phyloP scores from a whole-genome alignment of 805 yeast species.

The Candida bentonensis region DNA sequence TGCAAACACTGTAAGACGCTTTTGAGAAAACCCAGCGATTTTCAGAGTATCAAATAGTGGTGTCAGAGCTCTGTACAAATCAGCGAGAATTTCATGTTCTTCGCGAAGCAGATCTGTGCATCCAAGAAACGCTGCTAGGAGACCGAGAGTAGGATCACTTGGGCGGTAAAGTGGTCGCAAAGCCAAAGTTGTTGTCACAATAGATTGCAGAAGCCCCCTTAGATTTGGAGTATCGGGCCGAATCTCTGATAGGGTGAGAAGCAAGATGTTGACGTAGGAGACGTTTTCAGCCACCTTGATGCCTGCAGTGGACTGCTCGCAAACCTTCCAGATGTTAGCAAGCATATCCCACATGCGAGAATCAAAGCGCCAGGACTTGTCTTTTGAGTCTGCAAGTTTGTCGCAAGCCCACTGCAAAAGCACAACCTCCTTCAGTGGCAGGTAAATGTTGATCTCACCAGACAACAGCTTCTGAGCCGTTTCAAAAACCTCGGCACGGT shows the following conservation, averaged over 20 bases:
- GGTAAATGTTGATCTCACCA: constrained; percentile 9
- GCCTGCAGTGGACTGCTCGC: neutral
- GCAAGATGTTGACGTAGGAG: neutral
- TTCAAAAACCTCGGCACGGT: constrained; percentile 5
- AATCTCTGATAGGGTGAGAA: neutral
- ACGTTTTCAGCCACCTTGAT: neutral
- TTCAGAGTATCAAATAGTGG: neutral
- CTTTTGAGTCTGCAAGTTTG: neutral
- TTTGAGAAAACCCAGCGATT: neutral
- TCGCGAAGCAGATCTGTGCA: neutral
- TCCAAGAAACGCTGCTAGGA: neutral
- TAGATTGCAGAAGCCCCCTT: neutral
- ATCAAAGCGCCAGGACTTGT: neutral
- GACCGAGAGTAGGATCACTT: neutral
- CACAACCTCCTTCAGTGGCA: constrained; percentile 15
- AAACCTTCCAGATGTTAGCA: neutral
- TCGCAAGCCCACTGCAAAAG: constrained; percentile 15
- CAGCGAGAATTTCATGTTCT: neutral
- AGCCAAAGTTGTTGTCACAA: neutral
- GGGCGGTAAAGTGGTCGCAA: neutral
- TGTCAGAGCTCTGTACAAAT: neutral
- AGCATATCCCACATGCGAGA: neutral
- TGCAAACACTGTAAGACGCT: neutral
- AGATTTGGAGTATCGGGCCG: neutral
- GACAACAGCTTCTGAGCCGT: constrained; percentile 8